A percentile compares a stretch with the other conserved stretches of the same genome.
phyloP scores from a whole-genome alignment of 2,329 filamentous ascomycete species.

The Alternaria gaisen region DNA sequence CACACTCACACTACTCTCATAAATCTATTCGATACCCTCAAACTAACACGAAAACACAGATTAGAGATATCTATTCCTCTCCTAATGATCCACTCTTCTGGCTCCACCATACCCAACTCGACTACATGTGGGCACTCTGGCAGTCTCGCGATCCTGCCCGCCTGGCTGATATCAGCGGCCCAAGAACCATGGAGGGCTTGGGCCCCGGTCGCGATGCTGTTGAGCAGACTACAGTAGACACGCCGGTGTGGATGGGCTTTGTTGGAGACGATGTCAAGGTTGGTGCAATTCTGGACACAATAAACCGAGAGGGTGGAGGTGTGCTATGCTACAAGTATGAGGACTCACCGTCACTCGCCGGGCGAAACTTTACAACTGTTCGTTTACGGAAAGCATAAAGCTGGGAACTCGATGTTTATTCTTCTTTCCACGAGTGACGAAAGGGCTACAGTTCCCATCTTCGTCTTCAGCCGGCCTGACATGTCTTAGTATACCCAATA shows the following conservation, averaged over 20 bases:
- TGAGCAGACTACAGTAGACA: neutral
- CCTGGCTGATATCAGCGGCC: neutral
- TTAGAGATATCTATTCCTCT: neutral
- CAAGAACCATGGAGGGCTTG: neutral
- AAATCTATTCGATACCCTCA: neutral
- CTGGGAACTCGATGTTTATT: neutral
- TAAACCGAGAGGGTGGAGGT: neutral
- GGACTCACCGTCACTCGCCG: neutral
- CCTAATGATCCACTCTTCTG: neutral
- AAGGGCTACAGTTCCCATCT: neutral
- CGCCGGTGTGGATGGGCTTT: neutral
- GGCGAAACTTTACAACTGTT: neutral
- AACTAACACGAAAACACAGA: neutral
- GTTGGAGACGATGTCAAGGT: neutral
- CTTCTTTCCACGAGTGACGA: neutral
- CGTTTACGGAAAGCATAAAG: neutral
- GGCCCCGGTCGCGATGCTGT: neutral
- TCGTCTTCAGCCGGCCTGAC: neutral
- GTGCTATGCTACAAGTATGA: neutral
- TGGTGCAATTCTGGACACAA: neutral
- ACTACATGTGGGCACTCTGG: slow-evolving; percentile 5
- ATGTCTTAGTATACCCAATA: neutral
- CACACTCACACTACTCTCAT: neutral
- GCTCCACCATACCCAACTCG: neutral
- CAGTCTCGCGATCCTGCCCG: neutral